Evolutionary conservation across 331 rosid genomes (phyloP).

Genomic region (Malus hybrid): DNA sequence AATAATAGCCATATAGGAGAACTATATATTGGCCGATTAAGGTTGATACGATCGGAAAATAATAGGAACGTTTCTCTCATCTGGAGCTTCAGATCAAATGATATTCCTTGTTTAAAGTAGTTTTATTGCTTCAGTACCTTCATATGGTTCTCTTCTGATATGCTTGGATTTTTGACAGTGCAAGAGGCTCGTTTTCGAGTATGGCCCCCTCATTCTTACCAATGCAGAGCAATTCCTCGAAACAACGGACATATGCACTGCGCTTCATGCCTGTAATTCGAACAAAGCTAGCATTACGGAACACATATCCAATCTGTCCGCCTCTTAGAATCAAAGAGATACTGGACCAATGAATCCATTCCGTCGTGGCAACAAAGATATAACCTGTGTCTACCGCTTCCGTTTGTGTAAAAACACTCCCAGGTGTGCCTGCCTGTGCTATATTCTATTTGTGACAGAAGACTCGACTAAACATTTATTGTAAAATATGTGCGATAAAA

Average conservation of each 20-base stretch:
- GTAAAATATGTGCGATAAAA: not conserved
- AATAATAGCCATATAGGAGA: too few species aligned
- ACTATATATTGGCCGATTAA: too few species aligned
- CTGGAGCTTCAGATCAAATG: too few species aligned
- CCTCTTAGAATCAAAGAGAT: slow-evolving; percentile 18
- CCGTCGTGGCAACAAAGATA: not conserved
- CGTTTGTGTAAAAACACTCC: not conserved
- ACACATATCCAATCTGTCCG: slow-evolving; percentile 13
- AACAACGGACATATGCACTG: slow-evolving; percentile 54
- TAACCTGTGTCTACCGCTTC: not conserved
- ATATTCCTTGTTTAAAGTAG: not conserved
- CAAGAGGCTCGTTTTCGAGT: slow-evolving; percentile 69
- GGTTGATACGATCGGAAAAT: too few species aligned
- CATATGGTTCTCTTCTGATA: not conserved
- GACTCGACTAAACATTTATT: not conserved
- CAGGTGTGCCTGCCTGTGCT: not conserved
- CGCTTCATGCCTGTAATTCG: slow-evolving; percentile 64
- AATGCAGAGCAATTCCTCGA: slow-evolving; percentile 79
- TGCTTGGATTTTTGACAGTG: slow-evolving; percentile 51
- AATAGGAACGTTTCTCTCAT: too few species aligned
- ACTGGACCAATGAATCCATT: slow-evolving; percentile 5
- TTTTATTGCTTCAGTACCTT: not conserved
- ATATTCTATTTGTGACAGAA: not conserved
- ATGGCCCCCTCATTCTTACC: slow-evolving; percentile 55
- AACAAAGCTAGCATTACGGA: not conserved